Evolutionary conservation across 176 grass and related monocot species (phyloP), one percentile per base, ranked within the genome.

Genomic region (Oryza nivara): DNA sequence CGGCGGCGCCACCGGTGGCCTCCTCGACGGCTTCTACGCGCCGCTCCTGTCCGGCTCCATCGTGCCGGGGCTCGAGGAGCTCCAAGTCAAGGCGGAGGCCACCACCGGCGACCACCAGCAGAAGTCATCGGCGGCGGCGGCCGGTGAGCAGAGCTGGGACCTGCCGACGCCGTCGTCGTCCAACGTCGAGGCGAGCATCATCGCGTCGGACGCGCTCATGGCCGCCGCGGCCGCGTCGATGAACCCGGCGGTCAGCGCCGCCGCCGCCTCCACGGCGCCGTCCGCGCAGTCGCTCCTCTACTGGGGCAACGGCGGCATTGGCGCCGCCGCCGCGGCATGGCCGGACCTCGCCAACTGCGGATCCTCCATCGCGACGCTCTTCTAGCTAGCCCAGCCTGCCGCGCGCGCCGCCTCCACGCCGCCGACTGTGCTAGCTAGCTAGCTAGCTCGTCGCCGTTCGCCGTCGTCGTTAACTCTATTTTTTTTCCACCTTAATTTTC

Each of bases 311-410:
- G 72, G 90, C 40, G 72, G 80, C 77, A 88, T 89, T 7, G 80
- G 80, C 19, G 73, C 86, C 40, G 81, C 75, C 4, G 80, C 91
- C 34, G 46, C 35, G 0, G 73, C 77, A 12, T 91, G 91, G 87
- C 79, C 91, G 7, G 91, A 93, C 70, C 78, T 86, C 16, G 70
- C 86, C 40, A 96, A 93, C 66, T 96, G 83, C 46, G 94, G 91
- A 87, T 89, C 94, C 51, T 96, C 94, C 47, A 88, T 96, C 66
- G 91, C 94, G 60, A 92, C 94, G 83, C 85, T 96, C 75, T 91
- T 96, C 86, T 96, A 92, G 86, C 67, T 20, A 43, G 60, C 64
- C 30, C 63, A 12, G 12, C 47, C 12, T 16, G 3, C 26, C 6
- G 36, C 4, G 36, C 4, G 36, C 36, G 54, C 54, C 54, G 17